Evolutionary conservation across 371 early-diverging fungal genomes (phyloP).

Genomic region (Dichotomocladium elegans): DNA sequence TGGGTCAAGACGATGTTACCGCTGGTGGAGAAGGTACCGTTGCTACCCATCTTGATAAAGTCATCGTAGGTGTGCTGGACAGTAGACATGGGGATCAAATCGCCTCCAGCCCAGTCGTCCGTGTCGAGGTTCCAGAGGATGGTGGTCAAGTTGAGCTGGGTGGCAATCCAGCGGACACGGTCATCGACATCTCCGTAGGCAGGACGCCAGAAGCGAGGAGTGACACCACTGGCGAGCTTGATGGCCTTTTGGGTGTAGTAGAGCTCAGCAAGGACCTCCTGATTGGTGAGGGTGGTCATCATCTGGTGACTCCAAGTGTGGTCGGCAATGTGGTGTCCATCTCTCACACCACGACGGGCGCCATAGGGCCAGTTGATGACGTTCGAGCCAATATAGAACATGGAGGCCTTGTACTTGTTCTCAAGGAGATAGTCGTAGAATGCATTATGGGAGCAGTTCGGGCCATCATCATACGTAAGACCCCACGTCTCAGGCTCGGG

Average conservation of each 20-base stretch:
- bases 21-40: conserved; percentile 33
- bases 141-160: conserved; percentile 47
- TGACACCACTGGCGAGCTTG: conserved; percentile 49
- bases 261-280: conserved; percentile 68
- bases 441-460: conserved; percentile 51
- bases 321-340: conserved; percentile 67
- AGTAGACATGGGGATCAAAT: conserved; percentile 20
- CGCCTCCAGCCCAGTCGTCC: conserved; percentile 53
- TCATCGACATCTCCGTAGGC: conserved; percentile 63
- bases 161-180: conserved; percentile 59
- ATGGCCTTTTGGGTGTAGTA: conserved; percentile 65
- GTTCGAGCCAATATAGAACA: conserved; percentile 70
- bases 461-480: conserved; percentile 65
- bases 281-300: conserved; percentile 61
- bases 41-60: conserved; percentile 38
- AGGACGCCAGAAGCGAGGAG: conserved; percentile 46
- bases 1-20: conserved; percentile 51
- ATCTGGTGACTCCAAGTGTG: conserved; percentile 73
- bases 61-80: conserved; percentile 34
- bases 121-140: conserved; percentile 51
- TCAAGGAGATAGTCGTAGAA: conserved; percentile 42
- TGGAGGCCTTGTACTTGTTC: conserved; percentile 52
- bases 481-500: conserved; percentile 56
- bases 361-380: conserved; percentile 52
- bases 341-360: conserved; percentile 45